Evolutionary conservation across 805 yeast genomes (phyloP).

Genomic region (Schizosaccharomyces lindneri): DNA sequence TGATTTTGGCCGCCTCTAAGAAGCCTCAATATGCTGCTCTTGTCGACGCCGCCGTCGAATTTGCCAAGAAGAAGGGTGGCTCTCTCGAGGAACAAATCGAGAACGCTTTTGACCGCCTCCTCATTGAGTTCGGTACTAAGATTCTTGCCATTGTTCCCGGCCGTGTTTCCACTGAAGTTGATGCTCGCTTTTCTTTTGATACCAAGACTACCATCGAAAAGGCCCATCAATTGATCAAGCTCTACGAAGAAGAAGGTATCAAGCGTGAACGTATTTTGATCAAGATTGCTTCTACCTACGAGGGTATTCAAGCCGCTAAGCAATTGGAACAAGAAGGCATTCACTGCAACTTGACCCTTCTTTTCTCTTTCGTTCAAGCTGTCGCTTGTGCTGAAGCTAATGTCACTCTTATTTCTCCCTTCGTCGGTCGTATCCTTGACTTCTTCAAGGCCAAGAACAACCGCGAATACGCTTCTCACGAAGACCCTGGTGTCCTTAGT

Average conservation of each 20-base stretch:
- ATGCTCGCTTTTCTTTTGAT: conserved; percentile 91
- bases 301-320: conserved; percentile 96
- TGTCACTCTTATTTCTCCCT: conserved; percentile 90
- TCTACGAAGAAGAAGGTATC: conserved; percentile 70
- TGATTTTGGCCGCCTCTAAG: conserved; percentile 85
- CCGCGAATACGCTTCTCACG: conserved; percentile 48
- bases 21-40: conserved; percentile 70
- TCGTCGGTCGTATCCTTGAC: conserved; percentile 96
- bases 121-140: conserved; percentile 89
- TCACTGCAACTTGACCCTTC: conserved; percentile 83
- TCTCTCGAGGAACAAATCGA: conserved; percentile 34
- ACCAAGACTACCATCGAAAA: conserved; percentile 80
- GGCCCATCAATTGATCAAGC: conserved; percentile 71
- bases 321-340: conserved; percentile 76
- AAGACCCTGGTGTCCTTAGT: conserved; percentile 90
- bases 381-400: conserved; percentile 97
- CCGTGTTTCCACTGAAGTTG: conserved; percentile 96
- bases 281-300: conserved; percentile 95
- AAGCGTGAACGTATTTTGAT: conserved; percentile 73
- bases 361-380: conserved; percentile 91
- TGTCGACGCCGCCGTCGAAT: conserved; percentile 73
- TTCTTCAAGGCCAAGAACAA: conserved; percentile 79
- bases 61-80: conserved; percentile 34
- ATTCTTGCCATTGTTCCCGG: conserved; percentile 92
- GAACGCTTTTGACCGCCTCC: conserved; percentile 67